These are phyloP conservation scores for Sonneratia caseolaris DNA, from an alignment of 345 rosid species.

Conservation along the genomic window DNA sequence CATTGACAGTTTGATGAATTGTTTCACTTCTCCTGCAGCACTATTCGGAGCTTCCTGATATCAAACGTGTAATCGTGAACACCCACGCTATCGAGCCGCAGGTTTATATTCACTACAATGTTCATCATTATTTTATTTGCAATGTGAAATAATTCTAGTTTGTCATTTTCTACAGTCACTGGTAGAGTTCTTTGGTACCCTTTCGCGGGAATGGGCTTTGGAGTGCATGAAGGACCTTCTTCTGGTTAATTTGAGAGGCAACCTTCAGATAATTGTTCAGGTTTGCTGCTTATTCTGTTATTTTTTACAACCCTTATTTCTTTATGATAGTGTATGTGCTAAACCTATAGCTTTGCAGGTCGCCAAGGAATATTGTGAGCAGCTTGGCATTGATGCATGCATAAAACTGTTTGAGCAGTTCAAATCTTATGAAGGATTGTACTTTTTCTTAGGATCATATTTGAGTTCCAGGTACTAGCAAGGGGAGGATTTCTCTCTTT, in stretches of 20 bases:
- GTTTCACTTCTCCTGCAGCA: constrained; percentile 51
- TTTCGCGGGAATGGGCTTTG: constrained; percentile 96
- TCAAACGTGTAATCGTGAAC: constrained; percentile 96
- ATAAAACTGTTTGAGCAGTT: constrained; percentile 95
- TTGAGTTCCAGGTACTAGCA: constrained; percentile 74
- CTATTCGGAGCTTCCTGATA: constrained; percentile 87
- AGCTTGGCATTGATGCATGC: constrained; percentile 90
- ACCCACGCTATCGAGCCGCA: constrained; percentile 99
- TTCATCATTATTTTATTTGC: constrained; percentile 6
- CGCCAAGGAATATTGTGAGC: constrained; percentile 97
- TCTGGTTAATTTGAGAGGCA: constrained; percentile 84
- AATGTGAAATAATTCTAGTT: background rate
- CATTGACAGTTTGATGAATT: background rate
- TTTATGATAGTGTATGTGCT: background rate
- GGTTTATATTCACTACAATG: constrained; percentile 33
- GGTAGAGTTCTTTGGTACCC: constrained; percentile 96
- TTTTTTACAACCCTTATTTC: constrained; percentile 1
- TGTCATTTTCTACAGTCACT: constrained; percentile 50
- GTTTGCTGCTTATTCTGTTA: constrained; percentile 13
- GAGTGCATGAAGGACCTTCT: constrained; percentile 99
- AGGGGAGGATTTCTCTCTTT: constrained; percentile 11
- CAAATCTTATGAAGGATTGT: constrained; percentile 94
- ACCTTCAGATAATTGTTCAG: constrained; percentile 98
- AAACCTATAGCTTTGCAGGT: constrained; percentile 47
- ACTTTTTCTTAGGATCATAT: constrained; percentile 95